Percentiles rank a stretch among this genome's conserved stretches.
Conservation (phyloP, 2,329 filamentous ascomycete species). For the Tetracladium maxilliforme region DNA sequence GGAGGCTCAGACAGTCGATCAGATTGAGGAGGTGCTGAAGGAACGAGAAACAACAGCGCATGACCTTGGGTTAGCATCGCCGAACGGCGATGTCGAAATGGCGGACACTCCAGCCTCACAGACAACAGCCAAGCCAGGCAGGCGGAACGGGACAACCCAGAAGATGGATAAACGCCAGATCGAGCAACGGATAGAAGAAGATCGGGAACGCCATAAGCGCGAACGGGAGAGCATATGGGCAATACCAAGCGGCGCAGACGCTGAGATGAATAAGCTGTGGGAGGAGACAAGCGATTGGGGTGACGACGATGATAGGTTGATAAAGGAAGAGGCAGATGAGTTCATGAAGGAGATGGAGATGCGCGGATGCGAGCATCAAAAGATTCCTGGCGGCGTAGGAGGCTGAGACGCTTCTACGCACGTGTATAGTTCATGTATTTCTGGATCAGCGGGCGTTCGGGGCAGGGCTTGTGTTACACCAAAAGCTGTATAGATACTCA, state of each 20-base stretch:
- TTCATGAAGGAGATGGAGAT: too few species aligned
- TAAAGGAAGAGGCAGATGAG: conserved; percentile 51
- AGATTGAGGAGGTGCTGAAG: conserved; percentile 73
- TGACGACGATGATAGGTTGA: conserved; percentile 70
- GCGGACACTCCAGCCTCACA: conserved; percentile 5
- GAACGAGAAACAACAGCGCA: conserved; percentile 45
- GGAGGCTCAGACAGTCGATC: conserved; percentile 55
- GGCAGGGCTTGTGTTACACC: too few species aligned
- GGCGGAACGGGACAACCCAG: conserved; percentile 8
- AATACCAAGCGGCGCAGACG: conserved; percentile 39
- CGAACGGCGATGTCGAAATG: conserved; percentile 8
- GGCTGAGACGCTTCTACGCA: too few species aligned
- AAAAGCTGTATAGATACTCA: too few species aligned
- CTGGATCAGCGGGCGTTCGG: too few species aligned
- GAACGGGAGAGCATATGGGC: conserved; percentile 90
- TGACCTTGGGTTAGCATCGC: background rate
- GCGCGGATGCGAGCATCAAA: too few species aligned
- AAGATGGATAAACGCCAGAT: conserved; percentile 74
- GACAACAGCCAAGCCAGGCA: conserved; percentile 5
- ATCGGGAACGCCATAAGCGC: conserved; percentile 86
- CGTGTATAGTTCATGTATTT: too few species aligned
- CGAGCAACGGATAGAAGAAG: conserved; percentile 93
- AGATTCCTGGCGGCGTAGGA: too few species aligned
- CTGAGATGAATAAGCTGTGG: conserved; percentile 69
- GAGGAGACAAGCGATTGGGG: conserved; percentile 77